phyloP scores from a whole-genome alignment of 2,329 filamentous ascomycete genomes.

The Coniochaeta sp. region DNA sequence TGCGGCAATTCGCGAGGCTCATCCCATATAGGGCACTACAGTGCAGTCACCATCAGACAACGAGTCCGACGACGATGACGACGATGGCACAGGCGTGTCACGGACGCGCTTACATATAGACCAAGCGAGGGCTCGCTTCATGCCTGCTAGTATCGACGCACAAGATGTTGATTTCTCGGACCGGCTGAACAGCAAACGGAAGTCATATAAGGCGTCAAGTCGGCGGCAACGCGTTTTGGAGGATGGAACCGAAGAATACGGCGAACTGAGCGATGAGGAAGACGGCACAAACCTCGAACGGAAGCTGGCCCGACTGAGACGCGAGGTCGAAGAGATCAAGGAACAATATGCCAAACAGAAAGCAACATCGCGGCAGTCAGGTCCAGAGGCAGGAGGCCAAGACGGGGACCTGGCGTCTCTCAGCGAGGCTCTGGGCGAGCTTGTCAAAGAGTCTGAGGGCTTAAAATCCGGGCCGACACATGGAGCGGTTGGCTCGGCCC shows the following conservation, averaged over 20 bases:
- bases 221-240: constrained; percentile 54
- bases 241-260: constrained; percentile 60
- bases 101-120: constrained; percentile 68
- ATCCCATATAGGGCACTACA: constrained; percentile 40
- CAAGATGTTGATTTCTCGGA: constrained; percentile 83
- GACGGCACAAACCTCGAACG: constrained; percentile 69
- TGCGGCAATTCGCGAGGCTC: constrained; percentile 11
- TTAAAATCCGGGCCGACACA: constrained; percentile 10
- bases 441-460: constrained; percentile 32
- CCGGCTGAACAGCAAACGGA: constrained; percentile 72
- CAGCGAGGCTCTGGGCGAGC: constrained; percentile 63
- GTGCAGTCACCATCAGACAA: constrained; percentile 52
- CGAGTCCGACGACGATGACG: constrained; percentile 53
- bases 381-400: constrained; percentile 29
- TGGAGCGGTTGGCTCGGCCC: constrained; percentile 4
- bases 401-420: constrained; percentile 59
- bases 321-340: constrained; percentile 73
- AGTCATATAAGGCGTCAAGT: constrained; percentile 72
- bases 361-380: constrained; percentile 34
- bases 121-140: constrained; percentile 74
- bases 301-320: constrained; percentile 73
- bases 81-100: constrained; percentile 62
- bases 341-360: constrained; percentile 51
- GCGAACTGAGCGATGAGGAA: constrained; percentile 65
- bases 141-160: constrained; percentile 68